A percentile compares a stretch with the other conserved stretches of the same genome.
phyloP scores from a whole-genome alignment of 495 filamentous ascomycete species.

The Chaetomium tenue region DNA sequence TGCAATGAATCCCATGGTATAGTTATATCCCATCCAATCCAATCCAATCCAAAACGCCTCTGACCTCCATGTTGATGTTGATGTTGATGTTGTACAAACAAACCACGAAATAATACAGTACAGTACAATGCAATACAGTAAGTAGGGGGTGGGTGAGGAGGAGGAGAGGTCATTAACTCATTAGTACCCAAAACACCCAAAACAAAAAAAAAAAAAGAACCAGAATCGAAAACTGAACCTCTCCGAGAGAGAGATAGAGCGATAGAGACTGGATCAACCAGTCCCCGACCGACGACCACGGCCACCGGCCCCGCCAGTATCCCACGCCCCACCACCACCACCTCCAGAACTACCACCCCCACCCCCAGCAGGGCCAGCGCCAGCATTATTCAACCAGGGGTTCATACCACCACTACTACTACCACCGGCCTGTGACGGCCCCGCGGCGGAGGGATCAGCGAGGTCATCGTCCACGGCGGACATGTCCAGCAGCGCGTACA shows the following conservation, averaged over 20 bases:
- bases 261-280: not conserved
- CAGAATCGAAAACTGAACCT: too few species aligned
- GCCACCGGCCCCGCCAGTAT: not conserved
- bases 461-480: too few species aligned
- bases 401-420: not conserved
- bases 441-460: not conserved
- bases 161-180: not conserved
- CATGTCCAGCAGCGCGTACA: slow-evolving; percentile 15
- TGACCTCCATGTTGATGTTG: not conserved
- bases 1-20: slow-evolving; percentile 8
- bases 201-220: too few species aligned
- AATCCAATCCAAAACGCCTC: too few species aligned
- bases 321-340: not conserved
- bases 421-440: not conserved
- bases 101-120: not conserved
- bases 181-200: too few species aligned
- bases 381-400: slow-evolving; percentile 7
- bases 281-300: not conserved
- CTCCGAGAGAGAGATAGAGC: too few species aligned
- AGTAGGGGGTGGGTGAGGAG: not conserved
- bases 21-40: slow-evolving; percentile 1
- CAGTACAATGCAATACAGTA: not conserved
- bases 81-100: not conserved
- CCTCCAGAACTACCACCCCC: not conserved
- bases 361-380: not conserved